A percentile compares a stretch with the other conserved stretches of the same genome.
These are phyloP conservation scores for Blastocystis hominis DNA, from an alignment of 352 stramenopile species.

Conservation along the genomic window DNA sequence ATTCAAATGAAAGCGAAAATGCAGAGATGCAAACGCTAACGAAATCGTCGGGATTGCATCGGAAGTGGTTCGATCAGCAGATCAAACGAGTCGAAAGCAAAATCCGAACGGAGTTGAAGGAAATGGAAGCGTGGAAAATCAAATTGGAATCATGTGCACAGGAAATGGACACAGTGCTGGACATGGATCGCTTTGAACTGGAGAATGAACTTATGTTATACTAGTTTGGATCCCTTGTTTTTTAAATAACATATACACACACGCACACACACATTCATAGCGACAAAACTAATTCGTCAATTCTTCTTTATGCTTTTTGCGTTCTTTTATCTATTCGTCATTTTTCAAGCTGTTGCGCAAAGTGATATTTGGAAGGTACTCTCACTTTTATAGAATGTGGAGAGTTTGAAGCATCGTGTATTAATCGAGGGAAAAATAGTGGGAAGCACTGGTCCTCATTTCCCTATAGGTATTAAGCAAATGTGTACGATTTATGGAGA, in stretches of 20 bases:
- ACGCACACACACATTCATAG: too few species aligned
- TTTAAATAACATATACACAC: too few species aligned
- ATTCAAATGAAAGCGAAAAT: too few species aligned
- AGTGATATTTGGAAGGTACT: not conserved
- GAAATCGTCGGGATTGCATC: too few species aligned
- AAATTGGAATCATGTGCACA: too few species aligned
- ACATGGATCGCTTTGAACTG: not conserved
- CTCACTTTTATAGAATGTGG: not conserved
- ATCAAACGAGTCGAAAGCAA: too few species aligned
- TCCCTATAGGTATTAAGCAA: not conserved
- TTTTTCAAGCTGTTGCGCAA: not conserved
- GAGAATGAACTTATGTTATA: not conserved
- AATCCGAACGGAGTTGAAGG: too few species aligned
- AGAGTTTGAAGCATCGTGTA: not conserved
- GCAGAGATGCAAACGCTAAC: too few species aligned
- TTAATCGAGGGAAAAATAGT: slow-evolving; percentile 9
- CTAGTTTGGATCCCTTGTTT: not conserved
- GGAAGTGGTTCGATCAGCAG: too few species aligned
- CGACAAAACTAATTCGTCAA: not conserved
- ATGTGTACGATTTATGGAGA: not conserved
- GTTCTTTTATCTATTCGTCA: not conserved
- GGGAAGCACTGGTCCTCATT: not conserved
- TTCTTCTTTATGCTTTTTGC: not conserved
- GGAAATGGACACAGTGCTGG: too few species aligned
- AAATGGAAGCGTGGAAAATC: too few species aligned